Percentiles rank a stretch among this genome's conserved stretches.
phyloP scores from a whole-genome alignment of 352 stramenopile species.

The Globisporangium megalacanthum region DNA sequence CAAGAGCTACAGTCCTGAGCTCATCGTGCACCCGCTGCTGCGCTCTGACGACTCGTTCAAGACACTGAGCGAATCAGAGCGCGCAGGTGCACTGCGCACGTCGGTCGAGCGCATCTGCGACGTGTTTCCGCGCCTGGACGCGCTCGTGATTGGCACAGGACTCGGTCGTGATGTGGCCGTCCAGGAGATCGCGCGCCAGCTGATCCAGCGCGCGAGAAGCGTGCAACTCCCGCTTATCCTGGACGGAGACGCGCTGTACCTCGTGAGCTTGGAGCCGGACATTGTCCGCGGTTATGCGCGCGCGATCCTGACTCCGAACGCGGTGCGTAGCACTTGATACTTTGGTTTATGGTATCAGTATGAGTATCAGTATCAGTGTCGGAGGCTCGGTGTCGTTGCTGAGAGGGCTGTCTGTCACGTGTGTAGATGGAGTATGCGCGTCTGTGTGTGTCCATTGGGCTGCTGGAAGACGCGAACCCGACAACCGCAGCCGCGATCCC shows the following conservation, averaged over 20 bases:
- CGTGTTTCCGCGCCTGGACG: constrained; percentile 64
- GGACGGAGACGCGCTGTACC: constrained; percentile 93
- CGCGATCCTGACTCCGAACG: constrained; percentile 94
- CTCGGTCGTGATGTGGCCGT: constrained; percentile 90
- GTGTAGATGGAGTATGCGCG: constrained; percentile 82
- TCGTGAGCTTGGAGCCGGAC: constrained; percentile 75
- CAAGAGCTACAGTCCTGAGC: constrained; percentile 97
- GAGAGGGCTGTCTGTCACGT: neutral
- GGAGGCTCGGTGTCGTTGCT: neutral
- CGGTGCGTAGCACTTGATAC: constrained; percentile 18
- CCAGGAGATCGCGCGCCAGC: constrained; percentile 59
- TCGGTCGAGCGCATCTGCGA: constrained; percentile 44
- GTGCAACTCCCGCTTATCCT: constrained; percentile 87
- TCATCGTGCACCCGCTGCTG: constrained; percentile 91
- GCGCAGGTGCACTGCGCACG: constrained; percentile 14
- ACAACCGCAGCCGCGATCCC: constrained; percentile 42
- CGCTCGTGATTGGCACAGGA: constrained; percentile 90
- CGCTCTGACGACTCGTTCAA: constrained; percentile 40
- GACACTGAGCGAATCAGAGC: constrained; percentile 3
- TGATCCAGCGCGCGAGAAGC: constrained; percentile 67
- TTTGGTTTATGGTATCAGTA: neutral
- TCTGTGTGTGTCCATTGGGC: constrained; percentile 42
- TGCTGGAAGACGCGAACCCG: constrained; percentile 44
- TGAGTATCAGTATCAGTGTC: no score
- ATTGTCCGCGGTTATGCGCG: constrained; percentile 58